A percentile compares a stretch with the other conserved stretches of the same genome.
Conservation (phyloP, 2,329 filamentous ascomycete species). For the Neofusicoccum kwambonambiense region DNA sequence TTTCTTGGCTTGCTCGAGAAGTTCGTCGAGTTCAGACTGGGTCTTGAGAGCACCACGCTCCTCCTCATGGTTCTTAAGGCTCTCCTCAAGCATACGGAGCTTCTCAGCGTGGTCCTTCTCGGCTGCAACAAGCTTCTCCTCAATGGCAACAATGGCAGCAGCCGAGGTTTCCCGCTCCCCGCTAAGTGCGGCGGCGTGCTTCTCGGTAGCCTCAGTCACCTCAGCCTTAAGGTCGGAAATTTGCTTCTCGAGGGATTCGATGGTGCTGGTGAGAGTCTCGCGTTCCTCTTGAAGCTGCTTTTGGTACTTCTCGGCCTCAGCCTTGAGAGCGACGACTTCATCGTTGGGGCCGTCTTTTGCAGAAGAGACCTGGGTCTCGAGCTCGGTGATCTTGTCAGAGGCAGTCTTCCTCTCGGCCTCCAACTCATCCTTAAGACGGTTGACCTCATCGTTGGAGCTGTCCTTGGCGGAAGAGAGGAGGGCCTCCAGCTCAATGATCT, state of each 20-base stretch:
- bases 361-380: neutral
- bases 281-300: conserved; percentile 17
- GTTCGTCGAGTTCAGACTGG: conserved; percentile 10
- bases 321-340: conserved; percentile 1
- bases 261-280: neutral
- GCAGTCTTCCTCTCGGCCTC: conserved; percentile 6
- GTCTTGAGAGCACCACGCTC: conserved; percentile 11
- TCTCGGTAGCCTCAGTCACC: neutral
- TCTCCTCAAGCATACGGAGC: conserved; percentile 4
- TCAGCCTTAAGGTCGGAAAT: conserved; percentile 6
- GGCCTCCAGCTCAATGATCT: conserved; percentile 7
- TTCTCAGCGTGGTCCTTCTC: conserved; percentile 15
- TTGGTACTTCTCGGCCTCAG: conserved; percentile 14
- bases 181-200: conserved; percentile 3
- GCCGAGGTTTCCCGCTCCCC: conserved; percentile 2
- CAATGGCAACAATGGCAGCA: conserved; percentile 10
- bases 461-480: neutral
- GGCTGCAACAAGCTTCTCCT: conserved; percentile 14
- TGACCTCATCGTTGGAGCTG: neutral
- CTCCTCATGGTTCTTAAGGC: neutral
- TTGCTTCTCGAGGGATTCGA: conserved; percentile 13
- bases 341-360: conserved; percentile 1
- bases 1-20: neutral
- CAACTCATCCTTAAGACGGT: neutral
- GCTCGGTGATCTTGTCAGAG: conserved; percentile 12